These are phyloP conservation scores for Aspergillus tamarii DNA, from an alignment of 2,329 filamentous ascomycete genomes.

Conservation along the genomic window DNA sequence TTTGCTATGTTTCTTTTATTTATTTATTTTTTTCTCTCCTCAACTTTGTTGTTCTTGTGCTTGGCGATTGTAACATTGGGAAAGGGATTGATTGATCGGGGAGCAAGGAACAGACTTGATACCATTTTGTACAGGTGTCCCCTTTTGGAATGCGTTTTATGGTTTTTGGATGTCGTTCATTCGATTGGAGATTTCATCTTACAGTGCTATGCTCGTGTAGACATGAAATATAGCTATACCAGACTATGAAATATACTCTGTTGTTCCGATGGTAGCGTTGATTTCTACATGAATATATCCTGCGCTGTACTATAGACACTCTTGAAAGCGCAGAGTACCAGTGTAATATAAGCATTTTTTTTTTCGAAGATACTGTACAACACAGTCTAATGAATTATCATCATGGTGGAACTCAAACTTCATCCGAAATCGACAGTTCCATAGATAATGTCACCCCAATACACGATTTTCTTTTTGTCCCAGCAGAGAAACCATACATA, in stretches of 20 bases:
- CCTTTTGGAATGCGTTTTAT: conserved; percentile 19
- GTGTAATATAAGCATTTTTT: too few relatives aligned
- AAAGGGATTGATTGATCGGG: conserved; percentile 27
- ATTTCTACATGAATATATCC: neutral
- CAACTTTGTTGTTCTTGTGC: conserved; percentile 22
- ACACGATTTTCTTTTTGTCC: too few relatives aligned
- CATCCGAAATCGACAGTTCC: too few relatives aligned
- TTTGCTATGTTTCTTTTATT: conserved; percentile 18
- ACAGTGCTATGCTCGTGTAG: conserved; percentile 2
- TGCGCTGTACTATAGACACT: too few relatives aligned
- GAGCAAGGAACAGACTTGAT: conserved; percentile 34
- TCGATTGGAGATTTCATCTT: neutral
- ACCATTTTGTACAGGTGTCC: conserved; percentile 41
- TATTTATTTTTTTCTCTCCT: conserved; percentile 24
- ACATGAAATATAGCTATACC: conserved; percentile 5
- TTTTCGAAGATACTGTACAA: too few relatives aligned
- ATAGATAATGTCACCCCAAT: too few relatives aligned
- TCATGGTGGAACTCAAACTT: too few relatives aligned
- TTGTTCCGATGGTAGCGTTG: neutral
- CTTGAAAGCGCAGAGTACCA: too few relatives aligned
- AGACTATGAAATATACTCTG: neutral
- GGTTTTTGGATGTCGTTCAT: conserved; percentile 8
- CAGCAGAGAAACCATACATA: too few relatives aligned
- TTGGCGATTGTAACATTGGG: conserved; percentile 32
- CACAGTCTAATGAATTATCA: too few relatives aligned